Evolutionary conservation across 106 monocot genomes (phyloP), one percentile per base, ranked within the genome.

Genomic region (Phalaenopsis aphrodite): DNA sequence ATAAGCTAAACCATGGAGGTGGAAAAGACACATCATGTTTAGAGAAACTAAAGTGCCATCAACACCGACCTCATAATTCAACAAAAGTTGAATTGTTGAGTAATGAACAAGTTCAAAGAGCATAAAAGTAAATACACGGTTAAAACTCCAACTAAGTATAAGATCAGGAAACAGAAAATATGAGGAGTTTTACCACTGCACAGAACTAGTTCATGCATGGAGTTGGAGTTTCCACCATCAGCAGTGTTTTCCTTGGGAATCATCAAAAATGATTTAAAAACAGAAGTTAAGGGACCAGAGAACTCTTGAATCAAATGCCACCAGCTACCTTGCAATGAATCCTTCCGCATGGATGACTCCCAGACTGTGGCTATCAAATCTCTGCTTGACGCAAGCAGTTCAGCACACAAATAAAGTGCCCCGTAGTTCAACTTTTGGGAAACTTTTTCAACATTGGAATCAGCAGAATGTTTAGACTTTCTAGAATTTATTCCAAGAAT

Each of bases 361-460:
- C 82, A 41, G 79, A 47, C 68, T 77, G 78, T 17, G 69, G 76
- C 42, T 47, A 75, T 68, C 82, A 91, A 82, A 66, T 89, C 88
- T 86, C 89, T 88, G 81, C 89, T 88, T 16, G 99, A 87, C 78
- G 86, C 72, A 87, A 99, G 86, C 68, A 99, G 84, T 84, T 88
- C 87, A 80, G 86, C 85, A 83, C 80, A 88, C 72, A 99, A 81
- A 78, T 93, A 99, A 49, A 99, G 84, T 38, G 95, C 92, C 80
- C 92, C 93, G 76, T 83, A 83, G 75, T 87, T 88, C 81, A 87
- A 72, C 8, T 30, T 71, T 52, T 65, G 75, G 9, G 57, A 45
- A 81, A 80, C 78, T 49, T 52, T 55, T 48, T 79, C 77, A 23
- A 42, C 43, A 30, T 41, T 72, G 8, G 12, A 78, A 68, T n/a